Percentiles rank a stretch among this genome's conserved stretches.
phyloP scores from a whole-genome alignment of 768 basidiomycete species.

The Pleurotus giganteus region DNA sequence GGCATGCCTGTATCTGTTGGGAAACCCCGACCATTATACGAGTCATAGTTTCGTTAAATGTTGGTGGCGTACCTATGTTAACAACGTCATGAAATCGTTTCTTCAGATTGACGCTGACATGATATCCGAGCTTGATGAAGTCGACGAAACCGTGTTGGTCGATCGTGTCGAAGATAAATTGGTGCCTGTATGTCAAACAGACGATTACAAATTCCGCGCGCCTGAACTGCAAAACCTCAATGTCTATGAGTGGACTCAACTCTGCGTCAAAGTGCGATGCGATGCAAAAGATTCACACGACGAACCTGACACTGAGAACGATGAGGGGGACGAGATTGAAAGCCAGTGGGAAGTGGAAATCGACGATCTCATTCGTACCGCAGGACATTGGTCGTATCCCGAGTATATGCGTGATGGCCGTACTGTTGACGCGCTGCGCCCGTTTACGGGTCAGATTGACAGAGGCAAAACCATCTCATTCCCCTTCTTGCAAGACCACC shows the following conservation, averaged over 20 bases:
- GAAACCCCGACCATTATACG: conserved; percentile 29
- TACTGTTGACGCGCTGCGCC: too few species aligned
- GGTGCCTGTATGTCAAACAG: conserved; percentile 16
- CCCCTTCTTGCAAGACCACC: background rate
- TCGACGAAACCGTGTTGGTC: conserved; percentile 19
- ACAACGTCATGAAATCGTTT: background rate
- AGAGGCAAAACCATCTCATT: too few species aligned
- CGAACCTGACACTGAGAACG: too few species aligned
- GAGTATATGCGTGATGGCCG: too few species aligned
- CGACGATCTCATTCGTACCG: too few species aligned
- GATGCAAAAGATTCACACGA: too few species aligned
- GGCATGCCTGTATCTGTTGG: conserved; percentile 22
- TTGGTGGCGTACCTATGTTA: conserved; percentile 22
- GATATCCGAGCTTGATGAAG: conserved; percentile 3
- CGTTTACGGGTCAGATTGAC: too few species aligned
- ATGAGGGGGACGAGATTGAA: too few species aligned
- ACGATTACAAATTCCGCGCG: conserved; percentile 26
- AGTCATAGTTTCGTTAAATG: conserved; percentile 26
- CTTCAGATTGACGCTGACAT: background rate
- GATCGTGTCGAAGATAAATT: conserved; percentile 15
- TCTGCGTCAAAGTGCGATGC: background rate
- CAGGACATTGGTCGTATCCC: too few species aligned
- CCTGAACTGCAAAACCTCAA: conserved; percentile 15
- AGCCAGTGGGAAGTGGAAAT: too few species aligned
- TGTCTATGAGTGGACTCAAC: conserved; percentile 27